Conservation (phyloP, 1,284 basidiomycete genomes). For the Ganoderma boninense region DNA sequence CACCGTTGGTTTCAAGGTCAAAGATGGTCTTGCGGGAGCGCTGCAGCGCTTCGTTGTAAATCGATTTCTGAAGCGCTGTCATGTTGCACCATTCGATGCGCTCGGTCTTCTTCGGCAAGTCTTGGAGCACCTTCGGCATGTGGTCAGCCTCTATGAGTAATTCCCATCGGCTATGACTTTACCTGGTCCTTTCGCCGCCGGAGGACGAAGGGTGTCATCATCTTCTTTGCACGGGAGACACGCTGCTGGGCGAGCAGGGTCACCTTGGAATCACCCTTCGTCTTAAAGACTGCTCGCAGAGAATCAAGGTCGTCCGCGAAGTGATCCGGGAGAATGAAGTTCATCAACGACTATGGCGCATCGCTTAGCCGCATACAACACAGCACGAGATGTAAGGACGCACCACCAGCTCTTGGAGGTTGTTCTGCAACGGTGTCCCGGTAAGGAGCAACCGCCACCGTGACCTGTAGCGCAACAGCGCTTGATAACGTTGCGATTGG, state of each 20-base stretch:
- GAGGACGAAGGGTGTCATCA: conserved; percentile 99
- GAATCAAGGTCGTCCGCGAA: conserved; percentile 82
- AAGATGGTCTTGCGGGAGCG: conserved; percentile 86
- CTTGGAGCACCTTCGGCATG: conserved; percentile 80
- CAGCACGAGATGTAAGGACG: conserved; percentile 42
- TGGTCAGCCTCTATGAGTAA: conserved; percentile 3
- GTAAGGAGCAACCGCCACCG: conserved; percentile 94
- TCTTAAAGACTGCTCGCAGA: conserved; percentile 96
- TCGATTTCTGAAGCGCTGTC: conserved; percentile 83
- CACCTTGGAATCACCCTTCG: conserved; percentile 87
- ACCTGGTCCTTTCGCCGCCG: conserved; percentile 94
- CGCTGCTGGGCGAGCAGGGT: conserved; percentile 90
- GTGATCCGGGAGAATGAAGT: conserved; percentile 95
- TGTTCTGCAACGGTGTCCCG: conserved; percentile 94
- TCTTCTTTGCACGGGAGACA: conserved; percentile 94
- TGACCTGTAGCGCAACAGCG: conserved; percentile 86
- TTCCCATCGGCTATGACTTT: conserved; percentile 6
- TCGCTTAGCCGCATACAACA: conserved; percentile 18
- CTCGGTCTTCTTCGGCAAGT: conserved; percentile 93
- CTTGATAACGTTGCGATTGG: conserved; percentile 93
- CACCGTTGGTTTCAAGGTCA: conserved; percentile 54
- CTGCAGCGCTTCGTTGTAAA: conserved; percentile 88
- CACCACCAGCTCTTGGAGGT: conserved; percentile 95
- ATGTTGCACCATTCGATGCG: conserved; percentile 95
- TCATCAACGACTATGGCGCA: conserved; percentile 85